Conservation (phyloP, 306 rosid genomes). For the Cucumis hystrix region DNA sequence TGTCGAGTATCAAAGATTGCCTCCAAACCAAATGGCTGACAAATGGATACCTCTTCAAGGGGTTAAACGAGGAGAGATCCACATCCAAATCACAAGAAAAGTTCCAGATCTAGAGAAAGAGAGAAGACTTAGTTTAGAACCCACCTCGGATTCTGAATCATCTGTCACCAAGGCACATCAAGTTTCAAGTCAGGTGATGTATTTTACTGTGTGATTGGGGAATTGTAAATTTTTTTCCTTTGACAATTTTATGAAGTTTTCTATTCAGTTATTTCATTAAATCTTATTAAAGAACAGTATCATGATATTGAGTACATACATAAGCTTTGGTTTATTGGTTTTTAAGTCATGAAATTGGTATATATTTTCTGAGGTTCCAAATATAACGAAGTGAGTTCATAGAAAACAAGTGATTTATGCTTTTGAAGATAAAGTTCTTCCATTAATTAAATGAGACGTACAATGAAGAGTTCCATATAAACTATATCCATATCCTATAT, state of each 20-base stretch:
- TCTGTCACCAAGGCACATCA: conserved; percentile 58
- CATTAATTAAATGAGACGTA: neutral
- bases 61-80: conserved; percentile 83
- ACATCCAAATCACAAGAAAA: conserved; percentile 72
- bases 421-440: neutral
- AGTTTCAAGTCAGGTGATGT: conserved; percentile 58
- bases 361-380: neutral
- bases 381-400: neutral
- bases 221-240: neutral
- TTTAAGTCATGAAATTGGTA: neutral
- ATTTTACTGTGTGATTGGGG: neutral
- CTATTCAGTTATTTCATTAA: neutral
- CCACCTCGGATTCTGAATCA: conserved; percentile 48
- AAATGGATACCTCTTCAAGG: conserved; percentile 99
- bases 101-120: conserved; percentile 56
- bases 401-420: neutral
- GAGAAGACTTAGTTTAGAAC: conserved; percentile 24
- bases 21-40: conserved; percentile 65
- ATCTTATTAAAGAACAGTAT: neutral
- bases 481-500: neutral
- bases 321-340: neutral
- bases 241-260: neutral
- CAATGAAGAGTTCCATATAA: neutral
- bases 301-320: neutral
- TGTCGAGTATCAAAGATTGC: conserved; percentile 77